Evolutionary conservation across 2,329 filamentous ascomycete species (phyloP).

Genomic region (Trichoderma sp.): DNA sequence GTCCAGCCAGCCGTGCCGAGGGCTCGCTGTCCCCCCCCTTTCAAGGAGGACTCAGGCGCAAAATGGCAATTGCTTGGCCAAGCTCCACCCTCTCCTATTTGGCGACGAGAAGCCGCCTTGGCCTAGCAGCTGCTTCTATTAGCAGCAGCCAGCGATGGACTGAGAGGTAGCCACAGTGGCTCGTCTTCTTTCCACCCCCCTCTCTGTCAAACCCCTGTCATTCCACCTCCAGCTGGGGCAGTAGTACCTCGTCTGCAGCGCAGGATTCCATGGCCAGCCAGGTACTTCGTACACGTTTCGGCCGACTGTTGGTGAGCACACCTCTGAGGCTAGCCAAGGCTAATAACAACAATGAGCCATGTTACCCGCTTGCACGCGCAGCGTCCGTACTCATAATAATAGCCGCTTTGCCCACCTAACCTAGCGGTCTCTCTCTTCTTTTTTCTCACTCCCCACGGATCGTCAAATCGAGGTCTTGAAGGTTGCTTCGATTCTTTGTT

Average conservation of each 20-base stretch:
- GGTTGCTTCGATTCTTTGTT: constrained; percentile 45
- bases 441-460: constrained; percentile 41
- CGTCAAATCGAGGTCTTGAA: constrained; percentile 51
- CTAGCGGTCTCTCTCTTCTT: constrained; percentile 33
- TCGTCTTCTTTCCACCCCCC: constrained; percentile 20
- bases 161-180: constrained; percentile 29
- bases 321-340: neutral
- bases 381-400: constrained; percentile 30
- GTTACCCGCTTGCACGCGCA: constrained; percentile 17
- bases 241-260: constrained; percentile 16
- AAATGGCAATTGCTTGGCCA: constrained; percentile 23
- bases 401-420: constrained; percentile 42
- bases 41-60: constrained; percentile 2
- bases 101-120: constrained; percentile 13
- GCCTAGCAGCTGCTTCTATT: constrained; percentile 9
- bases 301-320: constrained; percentile 11
- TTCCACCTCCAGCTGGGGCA: constrained; percentile 10
- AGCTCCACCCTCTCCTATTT: constrained; percentile 24
- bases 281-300: constrained; percentile 9
- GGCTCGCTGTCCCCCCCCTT: constrained; percentile 13
- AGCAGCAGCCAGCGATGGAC: constrained; percentile 17
- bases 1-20: neutral
- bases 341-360: constrained; percentile 18
- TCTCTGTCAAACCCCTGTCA: constrained; percentile 13
- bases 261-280: constrained; percentile 15